Conservation (phyloP, 1,139 yeast genomes). For the Hemisphaericaspora xylofermentans region DNA sequence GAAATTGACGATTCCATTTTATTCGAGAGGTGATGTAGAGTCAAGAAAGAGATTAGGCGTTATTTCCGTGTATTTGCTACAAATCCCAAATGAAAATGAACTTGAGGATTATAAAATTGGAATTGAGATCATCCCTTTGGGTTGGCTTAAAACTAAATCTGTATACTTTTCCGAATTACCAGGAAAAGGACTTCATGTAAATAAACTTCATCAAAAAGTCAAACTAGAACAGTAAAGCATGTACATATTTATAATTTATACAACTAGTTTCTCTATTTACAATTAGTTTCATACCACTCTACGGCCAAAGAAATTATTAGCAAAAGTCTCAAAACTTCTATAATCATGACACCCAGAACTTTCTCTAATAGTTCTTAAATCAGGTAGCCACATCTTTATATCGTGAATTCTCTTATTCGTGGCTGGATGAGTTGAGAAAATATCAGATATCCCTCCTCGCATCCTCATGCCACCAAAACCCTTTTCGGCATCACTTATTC, state of each 20-base stretch:
- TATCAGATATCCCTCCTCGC: slow-evolving; percentile 41
- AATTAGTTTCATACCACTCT: slow-evolving; percentile 4
- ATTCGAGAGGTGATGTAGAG: slow-evolving; percentile 18
- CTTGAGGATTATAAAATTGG: slow-evolving; percentile 22
- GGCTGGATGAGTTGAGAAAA: slow-evolving; percentile 91
- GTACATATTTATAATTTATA: no score
- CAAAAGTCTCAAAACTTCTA: slow-evolving; percentile 19
- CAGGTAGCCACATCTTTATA: slow-evolving; percentile 71
- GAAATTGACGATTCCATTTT: slow-evolving; percentile 35
- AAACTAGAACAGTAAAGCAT: no score
- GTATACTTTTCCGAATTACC: slow-evolving; percentile 1
- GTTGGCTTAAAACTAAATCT: slow-evolving; percentile 5
- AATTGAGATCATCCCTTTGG: slow-evolving; percentile 29
- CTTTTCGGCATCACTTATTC: slow-evolving; percentile 68
- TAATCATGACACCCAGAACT: slow-evolving; percentile 28
- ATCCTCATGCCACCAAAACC: slow-evolving; percentile 14
- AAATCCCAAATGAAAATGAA: slow-evolving; percentile 15
- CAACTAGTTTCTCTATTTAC: background rate
- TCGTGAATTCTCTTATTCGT: slow-evolving; percentile 67
- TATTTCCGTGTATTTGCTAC: slow-evolving; percentile 32
- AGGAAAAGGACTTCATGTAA: background rate
- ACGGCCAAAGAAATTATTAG: slow-evolving; percentile 19
- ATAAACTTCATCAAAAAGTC: background rate
- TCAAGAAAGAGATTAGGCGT: slow-evolving; percentile 31
- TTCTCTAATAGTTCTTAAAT: slow-evolving; percentile 51